Percentiles rank a stretch among this genome's conserved stretches.
Conservation (phyloP, 208 protist genomes). For the Borovskyia barvae region DNA sequence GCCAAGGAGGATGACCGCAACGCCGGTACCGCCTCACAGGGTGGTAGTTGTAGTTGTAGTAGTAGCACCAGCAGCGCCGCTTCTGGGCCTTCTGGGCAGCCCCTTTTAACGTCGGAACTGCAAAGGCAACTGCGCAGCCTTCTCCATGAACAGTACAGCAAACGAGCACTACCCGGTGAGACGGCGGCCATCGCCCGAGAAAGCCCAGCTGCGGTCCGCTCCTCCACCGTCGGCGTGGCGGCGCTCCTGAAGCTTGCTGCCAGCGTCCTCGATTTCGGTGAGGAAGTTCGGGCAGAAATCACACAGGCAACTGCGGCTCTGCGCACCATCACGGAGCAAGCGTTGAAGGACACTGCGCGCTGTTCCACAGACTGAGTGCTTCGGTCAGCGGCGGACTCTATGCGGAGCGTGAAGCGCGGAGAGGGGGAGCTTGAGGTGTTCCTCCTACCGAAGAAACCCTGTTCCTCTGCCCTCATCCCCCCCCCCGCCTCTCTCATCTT, state of each 20-base stretch:
- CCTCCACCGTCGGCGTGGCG: not conserved
- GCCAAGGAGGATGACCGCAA: not conserved
- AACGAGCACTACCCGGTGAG: not conserved
- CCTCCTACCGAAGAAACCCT: no score
- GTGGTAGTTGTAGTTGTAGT: not conserved
- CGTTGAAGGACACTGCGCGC: conserved; percentile 33
- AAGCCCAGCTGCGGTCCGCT: not conserved
- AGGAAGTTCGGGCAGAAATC: conserved; percentile 61
- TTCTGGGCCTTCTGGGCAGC: not conserved
- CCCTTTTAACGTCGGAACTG: not conserved
- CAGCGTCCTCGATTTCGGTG: conserved; percentile 72
- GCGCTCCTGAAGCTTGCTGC: conserved; percentile 59
- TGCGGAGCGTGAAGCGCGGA: no score
- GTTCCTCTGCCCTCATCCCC: no score
- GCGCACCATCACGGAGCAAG: conserved; percentile 24
- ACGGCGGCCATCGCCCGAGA: not conserved
- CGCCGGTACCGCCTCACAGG: not conserved
- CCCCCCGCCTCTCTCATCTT: no score
- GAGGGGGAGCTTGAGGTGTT: no score
- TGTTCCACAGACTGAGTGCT: no score
- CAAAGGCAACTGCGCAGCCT: conserved; percentile 15
- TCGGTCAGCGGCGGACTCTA: no score
- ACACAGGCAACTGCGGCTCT: conserved; percentile 38
- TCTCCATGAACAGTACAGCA: conserved; percentile 30
- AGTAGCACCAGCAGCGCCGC: conserved; percentile 1